phyloP scores from a whole-genome alignment of 2,329 filamentous ascomycete genomes.

The Fusarium graminum region DNA sequence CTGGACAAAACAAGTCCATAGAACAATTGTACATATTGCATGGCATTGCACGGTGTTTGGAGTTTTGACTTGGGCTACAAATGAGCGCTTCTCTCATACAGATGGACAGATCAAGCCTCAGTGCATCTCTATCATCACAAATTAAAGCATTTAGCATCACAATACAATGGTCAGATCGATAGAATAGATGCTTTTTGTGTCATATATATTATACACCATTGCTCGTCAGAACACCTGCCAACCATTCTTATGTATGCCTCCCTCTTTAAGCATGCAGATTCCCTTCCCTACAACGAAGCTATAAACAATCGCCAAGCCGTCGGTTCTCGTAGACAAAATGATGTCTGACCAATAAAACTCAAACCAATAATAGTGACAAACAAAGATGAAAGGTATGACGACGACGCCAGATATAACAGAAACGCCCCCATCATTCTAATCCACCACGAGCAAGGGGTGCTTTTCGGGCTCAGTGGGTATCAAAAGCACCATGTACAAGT shows the following conservation, averaged over 20 bases:
- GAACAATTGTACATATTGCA: slow-evolving; percentile 24
- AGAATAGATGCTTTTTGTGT: slow-evolving; percentile 34
- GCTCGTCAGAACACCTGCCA: slow-evolving; percentile 24
- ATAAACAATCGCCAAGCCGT: slow-evolving; percentile 27
- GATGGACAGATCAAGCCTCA: slow-evolving; percentile 21
- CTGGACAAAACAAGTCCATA: neutral
- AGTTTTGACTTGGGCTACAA: slow-evolving; percentile 30
- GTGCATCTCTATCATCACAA: neutral
- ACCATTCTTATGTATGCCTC: neutral
- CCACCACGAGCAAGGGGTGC: slow-evolving; percentile 40
- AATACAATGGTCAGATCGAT: slow-evolving; percentile 9
- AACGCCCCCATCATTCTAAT: slow-evolving; percentile 41
- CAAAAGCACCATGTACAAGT: slow-evolving; percentile 45
- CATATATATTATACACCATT: slow-evolving; percentile 33
- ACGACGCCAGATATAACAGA: slow-evolving; percentile 13
- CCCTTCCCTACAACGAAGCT: slow-evolving; percentile 4
- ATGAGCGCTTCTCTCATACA: slow-evolving; percentile 5
- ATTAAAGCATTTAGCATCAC: neutral
- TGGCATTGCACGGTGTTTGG: slow-evolving; percentile 56
- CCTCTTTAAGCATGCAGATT: slow-evolving; percentile 13
- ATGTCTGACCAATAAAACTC: slow-evolving; percentile 9
- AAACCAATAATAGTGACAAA: slow-evolving; percentile 1
- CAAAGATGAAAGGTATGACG: slow-evolving; percentile 9
- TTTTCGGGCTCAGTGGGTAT: slow-evolving; percentile 47
- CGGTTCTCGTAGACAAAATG: slow-evolving; percentile 30